Percentiles rank a stretch among this genome's conserved stretches.
Conservation (phyloP, 177 flowering plant species). For the Vitis hybrid region DNA sequence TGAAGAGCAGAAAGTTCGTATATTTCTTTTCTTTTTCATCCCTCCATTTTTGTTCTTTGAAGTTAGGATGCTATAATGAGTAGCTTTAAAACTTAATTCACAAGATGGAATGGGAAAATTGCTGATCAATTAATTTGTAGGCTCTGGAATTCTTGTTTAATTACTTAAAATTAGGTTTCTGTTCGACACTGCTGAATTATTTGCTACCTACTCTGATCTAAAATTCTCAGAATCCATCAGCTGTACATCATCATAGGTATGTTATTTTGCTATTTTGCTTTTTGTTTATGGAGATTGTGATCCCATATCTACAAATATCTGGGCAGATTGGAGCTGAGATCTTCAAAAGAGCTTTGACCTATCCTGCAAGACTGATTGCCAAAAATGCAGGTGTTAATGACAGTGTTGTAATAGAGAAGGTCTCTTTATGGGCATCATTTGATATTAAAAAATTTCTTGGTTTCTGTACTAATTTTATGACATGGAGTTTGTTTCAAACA, state of each 20-base stretch:
- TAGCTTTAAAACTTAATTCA: not conserved
- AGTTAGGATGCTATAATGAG: not conserved
- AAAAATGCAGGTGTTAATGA: slow-evolving; percentile 85
- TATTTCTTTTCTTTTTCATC: not conserved
- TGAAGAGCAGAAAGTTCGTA: slow-evolving; percentile 72
- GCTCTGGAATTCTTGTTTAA: too few relatives aligned
- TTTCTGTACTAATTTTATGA: not conserved
- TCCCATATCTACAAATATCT: slow-evolving; percentile 1
- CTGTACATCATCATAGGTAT: not conserved
- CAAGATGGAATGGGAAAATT: too few relatives aligned
- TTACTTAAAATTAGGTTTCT: too few relatives aligned
- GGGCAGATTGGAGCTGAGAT: slow-evolving; percentile 89
- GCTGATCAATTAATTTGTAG: too few relatives aligned
- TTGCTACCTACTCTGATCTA: too few relatives aligned
- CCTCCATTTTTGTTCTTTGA: not conserved
- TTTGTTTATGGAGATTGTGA: not conserved
- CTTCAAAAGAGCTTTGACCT: slow-evolving; percentile 66
- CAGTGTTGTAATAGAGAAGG: slow-evolving; percentile 67
- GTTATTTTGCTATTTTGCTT: not conserved
- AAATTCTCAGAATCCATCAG: too few relatives aligned
- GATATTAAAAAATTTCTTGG: not conserved
- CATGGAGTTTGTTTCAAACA: not conserved
- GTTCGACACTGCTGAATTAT: too few relatives aligned
- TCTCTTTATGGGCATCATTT: slow-evolving; percentile 16
- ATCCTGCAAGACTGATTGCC: slow-evolving; percentile 75